These are phyloP conservation scores for Verbascum thapsus DNA, from an alignment of 257 asterid species.

Conservation along the genomic window DNA sequence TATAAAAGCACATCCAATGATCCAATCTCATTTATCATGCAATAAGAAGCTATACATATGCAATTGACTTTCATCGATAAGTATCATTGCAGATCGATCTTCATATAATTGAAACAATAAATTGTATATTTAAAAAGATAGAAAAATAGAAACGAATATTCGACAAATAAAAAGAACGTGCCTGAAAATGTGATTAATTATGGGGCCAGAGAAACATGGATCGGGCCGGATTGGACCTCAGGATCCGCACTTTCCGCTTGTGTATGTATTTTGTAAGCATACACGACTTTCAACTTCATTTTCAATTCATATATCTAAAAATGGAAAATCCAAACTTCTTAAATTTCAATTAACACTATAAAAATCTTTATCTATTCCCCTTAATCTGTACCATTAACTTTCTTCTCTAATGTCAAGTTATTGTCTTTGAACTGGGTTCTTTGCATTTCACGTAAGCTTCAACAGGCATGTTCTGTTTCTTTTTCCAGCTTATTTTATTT, in stretches of 20 bases:
- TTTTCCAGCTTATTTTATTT: background rate
- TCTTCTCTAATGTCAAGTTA: background rate
- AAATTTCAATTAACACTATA: background rate
- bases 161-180: background rate
- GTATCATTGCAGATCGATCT: too few relatives aligned
- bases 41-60: too few relatives aligned
- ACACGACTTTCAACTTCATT: constrained; percentile 8
- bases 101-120: too few relatives aligned
- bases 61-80: too few relatives aligned
- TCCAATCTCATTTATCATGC: too few relatives aligned
- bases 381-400: constrained; percentile 24
- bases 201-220: constrained; percentile 43
- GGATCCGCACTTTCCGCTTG: constrained; percentile 55
- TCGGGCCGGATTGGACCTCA: constrained; percentile 38
- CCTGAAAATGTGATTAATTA: background rate
- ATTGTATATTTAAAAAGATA: background rate
- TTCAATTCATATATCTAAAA: background rate
- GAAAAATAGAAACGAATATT: background rate
- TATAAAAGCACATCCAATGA: too few relatives aligned
- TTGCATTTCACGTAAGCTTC: constrained; percentile 30
- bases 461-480: constrained; percentile 35
- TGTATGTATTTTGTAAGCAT: background rate
- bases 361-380: constrained; percentile 7
- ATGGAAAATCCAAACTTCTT: background rate
- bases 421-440: constrained; percentile 26